Conservation (phyloP, 768 basidiomycete species). For the Xerocomellus chrysenteron region DNA sequence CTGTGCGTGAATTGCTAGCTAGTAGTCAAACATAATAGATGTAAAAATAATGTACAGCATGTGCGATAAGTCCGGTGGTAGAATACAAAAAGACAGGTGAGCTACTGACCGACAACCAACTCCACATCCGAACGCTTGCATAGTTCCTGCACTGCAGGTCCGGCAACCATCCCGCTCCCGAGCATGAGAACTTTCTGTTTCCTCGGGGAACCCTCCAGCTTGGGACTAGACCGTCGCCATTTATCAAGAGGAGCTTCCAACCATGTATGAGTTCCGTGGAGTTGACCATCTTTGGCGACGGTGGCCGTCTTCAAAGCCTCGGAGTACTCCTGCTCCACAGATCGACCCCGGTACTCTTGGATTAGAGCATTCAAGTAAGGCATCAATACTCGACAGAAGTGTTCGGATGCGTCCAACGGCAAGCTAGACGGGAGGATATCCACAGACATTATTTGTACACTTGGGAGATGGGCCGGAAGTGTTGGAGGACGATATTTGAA, state of each 20-base stretch:
- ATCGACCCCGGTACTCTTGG: constrained; percentile 35
- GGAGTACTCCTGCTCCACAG: constrained; percentile 27
- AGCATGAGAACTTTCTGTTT: constrained; percentile 77
- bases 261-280: constrained; percentile 57
- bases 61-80: constrained; percentile 17
- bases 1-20: constrained; percentile 73
- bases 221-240: constrained; percentile 32
- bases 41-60: constrained; percentile 9
- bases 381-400: constrained; percentile 65
- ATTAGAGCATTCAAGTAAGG: constrained; percentile 69
- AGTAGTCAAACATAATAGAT: constrained; percentile 1
- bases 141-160: constrained; percentile 79
- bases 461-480: constrained; percentile 47
- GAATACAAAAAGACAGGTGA: constrained; percentile 5
- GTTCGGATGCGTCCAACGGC: constrained; percentile 74
- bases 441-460: constrained; percentile 81
- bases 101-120: constrained; percentile 70
- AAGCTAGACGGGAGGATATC: constrained; percentile 89
- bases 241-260: constrained; percentile 50
- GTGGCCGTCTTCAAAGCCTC: constrained; percentile 68
- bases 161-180: constrained; percentile 95
- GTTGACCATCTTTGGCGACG: constrained; percentile 57
- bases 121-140: constrained; percentile 60
- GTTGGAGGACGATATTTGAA: constrained; percentile 49
- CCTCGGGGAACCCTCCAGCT: constrained; percentile 11